phyloP scores from a whole-genome alignment of 1,139 yeast genomes.

The Wickerhamiella infanticola region DNA sequence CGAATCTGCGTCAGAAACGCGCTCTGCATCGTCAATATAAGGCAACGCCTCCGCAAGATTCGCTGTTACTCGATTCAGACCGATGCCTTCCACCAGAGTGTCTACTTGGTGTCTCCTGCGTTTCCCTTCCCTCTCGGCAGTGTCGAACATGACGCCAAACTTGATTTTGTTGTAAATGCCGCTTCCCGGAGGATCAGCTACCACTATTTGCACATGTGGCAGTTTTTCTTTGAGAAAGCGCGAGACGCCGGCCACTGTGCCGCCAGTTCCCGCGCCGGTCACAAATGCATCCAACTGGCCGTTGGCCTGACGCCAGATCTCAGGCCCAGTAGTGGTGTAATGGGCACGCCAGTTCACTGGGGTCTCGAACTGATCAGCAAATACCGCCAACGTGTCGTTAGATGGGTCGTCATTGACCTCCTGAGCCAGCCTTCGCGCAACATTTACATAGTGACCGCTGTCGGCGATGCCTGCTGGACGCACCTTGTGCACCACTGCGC shows the following conservation, averaged over 20 bases:
- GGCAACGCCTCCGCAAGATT: constrained; percentile 51
- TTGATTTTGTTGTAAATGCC: constrained; percentile 78
- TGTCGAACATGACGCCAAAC: constrained; percentile 85
- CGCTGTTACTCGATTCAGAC: constrained; percentile 69
- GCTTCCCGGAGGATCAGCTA: constrained; percentile 94
- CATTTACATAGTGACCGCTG: constrained; percentile 82
- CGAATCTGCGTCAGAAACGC: constrained; percentile 71
- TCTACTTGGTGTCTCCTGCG: constrained; percentile 93
- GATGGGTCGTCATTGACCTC: constrained; percentile 32
- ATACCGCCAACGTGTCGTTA: constrained; percentile 36
- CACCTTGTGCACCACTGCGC: constrained; percentile 78
- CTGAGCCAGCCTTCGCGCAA: constrained; percentile 54
- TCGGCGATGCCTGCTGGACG: constrained; percentile 93
- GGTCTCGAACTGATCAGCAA: constrained; percentile 93
- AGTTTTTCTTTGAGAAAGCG: constrained; percentile 44
- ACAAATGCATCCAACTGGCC: constrained; percentile 59
- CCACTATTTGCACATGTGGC: constrained; percentile 28
- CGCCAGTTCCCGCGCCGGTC: constrained; percentile 61
- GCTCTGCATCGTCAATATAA: constrained; percentile 59
- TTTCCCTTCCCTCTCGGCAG: constrained; percentile 71
- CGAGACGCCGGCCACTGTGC: constrained; percentile 83
- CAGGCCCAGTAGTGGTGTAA: constrained; percentile 79
- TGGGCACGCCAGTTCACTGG: constrained; percentile 82
- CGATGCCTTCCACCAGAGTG: constrained; percentile 87
- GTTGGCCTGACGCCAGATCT: constrained; percentile 55